Evolutionary conservation across 1,284 basidiomycete genomes (phyloP).

Genomic region (Heterobasidion irregulare): DNA sequence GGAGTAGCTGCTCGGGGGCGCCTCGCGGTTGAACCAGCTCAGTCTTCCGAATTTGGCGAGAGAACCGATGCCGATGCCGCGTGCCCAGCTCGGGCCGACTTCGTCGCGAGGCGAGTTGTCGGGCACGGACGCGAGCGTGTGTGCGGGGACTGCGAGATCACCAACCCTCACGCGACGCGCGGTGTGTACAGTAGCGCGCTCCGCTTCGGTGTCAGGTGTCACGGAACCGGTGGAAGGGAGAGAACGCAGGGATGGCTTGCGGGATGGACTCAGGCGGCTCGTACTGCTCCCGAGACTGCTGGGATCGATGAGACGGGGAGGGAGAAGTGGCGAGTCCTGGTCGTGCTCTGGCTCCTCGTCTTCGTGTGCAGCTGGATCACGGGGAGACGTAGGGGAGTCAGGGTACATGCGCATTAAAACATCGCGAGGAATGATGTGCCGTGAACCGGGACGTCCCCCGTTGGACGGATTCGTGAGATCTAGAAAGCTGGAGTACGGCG

Average conservation of each 20-base stretch:
- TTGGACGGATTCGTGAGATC: background rate
- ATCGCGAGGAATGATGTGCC: constrained; percentile 24
- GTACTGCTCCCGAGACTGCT: constrained; percentile 30
- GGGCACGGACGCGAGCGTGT: background rate
- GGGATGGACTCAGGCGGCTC: constrained; percentile 24
- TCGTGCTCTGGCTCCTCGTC: constrained; percentile 16
- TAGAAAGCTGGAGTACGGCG: background rate
- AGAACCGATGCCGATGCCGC: constrained; percentile 27
- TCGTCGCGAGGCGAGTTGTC: background rate
- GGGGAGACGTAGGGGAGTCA: constrained; percentile 15
- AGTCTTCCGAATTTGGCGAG: constrained; percentile 33
- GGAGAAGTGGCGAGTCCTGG: constrained; percentile 27
- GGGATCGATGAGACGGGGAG: constrained; percentile 27
- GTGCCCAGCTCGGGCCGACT: constrained; percentile 18
- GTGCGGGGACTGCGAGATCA: constrained; percentile 1
- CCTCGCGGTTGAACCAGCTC: constrained; percentile 42
- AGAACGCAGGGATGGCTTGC: constrained; percentile 18
- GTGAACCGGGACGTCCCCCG: background rate
- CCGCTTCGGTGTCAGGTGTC: constrained; percentile 16
- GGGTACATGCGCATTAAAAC: constrained; percentile 19
- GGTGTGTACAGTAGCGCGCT: constrained; percentile 45
- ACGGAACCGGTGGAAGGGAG: constrained; percentile 20
- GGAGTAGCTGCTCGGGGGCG: constrained; percentile 22
- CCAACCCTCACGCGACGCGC: constrained; percentile 41
- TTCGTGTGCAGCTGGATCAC: constrained; percentile 19